Percentiles rank a stretch among this genome's conserved stretches.
These are phyloP conservation scores for Backusella westeae DNA, from an alignment of 192 early-diverging fungal genomes.

Conservation along the genomic window DNA sequence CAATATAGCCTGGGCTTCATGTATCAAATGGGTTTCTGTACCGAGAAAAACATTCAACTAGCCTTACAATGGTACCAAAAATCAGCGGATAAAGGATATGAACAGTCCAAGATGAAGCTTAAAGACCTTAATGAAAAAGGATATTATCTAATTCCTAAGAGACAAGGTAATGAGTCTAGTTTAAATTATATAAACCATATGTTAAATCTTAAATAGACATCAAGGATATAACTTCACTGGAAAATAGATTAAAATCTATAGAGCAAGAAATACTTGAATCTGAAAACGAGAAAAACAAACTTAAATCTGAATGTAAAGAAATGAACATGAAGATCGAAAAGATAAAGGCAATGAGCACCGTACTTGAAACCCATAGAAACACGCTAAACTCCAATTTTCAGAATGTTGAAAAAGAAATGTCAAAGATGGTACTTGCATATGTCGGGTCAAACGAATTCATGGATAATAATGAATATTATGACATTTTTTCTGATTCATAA, in stretches of 20 bases:
- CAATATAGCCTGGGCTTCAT: neutral
- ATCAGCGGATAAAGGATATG: neutral
- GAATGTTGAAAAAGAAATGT: neutral
- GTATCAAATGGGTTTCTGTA: neutral
- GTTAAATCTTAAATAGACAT: too few species aligned
- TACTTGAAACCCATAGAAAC: neutral
- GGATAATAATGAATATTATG: neutral
- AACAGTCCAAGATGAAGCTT: neutral
- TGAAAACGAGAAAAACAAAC: neutral
- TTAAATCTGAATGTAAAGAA: neutral
- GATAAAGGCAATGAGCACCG: neutral
- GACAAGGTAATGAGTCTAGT: neutral
- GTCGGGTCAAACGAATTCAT: neutral
- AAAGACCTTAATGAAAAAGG: neutral
- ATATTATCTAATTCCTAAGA: neutral
- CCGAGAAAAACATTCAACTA: neutral
- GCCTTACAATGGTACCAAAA: neutral
- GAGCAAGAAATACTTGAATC: neutral
- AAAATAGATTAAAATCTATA: neutral
- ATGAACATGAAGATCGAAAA: neutral
- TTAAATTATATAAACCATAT: neutral
- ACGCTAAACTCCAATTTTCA: neutral
- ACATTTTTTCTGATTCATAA: neutral
- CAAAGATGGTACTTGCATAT: neutral
- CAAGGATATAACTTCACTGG: neutral